phyloP scores from a whole-genome alignment of 139 green algal species.

The Deuterostichococcus epilithicus region DNA sequence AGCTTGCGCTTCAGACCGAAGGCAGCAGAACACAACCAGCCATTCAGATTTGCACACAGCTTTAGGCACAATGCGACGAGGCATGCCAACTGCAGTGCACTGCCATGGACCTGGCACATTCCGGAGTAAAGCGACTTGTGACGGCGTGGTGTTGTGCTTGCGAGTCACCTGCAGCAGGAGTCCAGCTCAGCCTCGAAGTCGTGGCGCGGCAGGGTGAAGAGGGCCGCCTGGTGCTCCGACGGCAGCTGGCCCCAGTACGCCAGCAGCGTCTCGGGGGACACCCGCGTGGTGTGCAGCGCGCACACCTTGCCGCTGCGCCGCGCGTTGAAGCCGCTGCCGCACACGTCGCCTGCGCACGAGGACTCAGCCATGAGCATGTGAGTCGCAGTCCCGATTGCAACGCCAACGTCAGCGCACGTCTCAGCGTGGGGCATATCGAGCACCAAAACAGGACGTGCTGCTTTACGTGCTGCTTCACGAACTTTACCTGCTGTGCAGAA shows the following conservation, averaged over 20 bases:
- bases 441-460: background rate
- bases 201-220: slow-evolving; percentile 27
- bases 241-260: slow-evolving; percentile 33
- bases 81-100: too few relatives aligned
- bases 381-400: too few relatives aligned
- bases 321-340: slow-evolving; percentile 21
- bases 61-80: too few relatives aligned
- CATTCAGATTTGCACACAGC: too few relatives aligned
- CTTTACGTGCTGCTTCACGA: background rate
- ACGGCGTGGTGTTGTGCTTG: too few relatives aligned
- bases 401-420: too few relatives aligned
- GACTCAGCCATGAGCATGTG: slow-evolving; percentile 14
- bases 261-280: slow-evolving; percentile 10
- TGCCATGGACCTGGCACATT: too few relatives aligned
- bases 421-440: background rate
- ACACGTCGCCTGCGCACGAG: slow-evolving; percentile 23
- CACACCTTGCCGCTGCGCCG: slow-evolving; percentile 16
- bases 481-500: background rate
- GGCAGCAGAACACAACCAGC: too few relatives aligned
- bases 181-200: slow-evolving; percentile 39
- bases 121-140: too few relatives aligned
- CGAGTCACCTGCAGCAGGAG: background rate
- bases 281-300: slow-evolving; percentile 23
- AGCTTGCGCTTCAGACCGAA: too few relatives aligned
- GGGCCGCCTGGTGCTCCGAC: slow-evolving; percentile 21